phyloP scores from a whole-genome alignment of 2,329 filamentous ascomycete species.

The Penicillium sp. region DNA sequence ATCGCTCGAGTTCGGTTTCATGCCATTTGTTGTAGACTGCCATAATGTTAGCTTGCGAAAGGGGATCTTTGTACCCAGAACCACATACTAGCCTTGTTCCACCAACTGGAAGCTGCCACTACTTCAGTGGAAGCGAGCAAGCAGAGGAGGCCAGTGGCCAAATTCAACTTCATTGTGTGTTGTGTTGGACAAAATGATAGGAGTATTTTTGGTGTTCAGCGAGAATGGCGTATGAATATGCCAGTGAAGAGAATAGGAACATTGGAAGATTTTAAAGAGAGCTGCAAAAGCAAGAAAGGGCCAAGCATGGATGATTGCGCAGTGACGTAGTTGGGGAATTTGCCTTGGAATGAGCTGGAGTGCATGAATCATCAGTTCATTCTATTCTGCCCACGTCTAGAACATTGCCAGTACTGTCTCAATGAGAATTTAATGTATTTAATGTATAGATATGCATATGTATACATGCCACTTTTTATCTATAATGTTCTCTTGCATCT shows the following conservation, averaged over 20 bases:
- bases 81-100: conserved; percentile 74
- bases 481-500: background rate
- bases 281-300: conserved; percentile 9
- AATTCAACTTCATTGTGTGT: conserved; percentile 70
- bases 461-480: background rate
- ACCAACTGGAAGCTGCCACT: conserved; percentile 75
- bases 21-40: conserved; percentile 98
- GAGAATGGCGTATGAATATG: conserved; percentile 3
- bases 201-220: background rate
- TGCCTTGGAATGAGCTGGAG: conserved; percentile 14
- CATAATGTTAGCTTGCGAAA: conserved; percentile 3
- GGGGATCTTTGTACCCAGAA: background rate
- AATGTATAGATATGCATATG: background rate
- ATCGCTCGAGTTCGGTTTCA: conserved; percentile 93
- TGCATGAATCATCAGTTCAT: conserved; percentile 27
- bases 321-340: conserved; percentile 35
- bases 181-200: background rate
- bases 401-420: background rate
- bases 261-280: conserved; percentile 6
- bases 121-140: conserved; percentile 66
- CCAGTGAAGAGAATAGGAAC: background rate
- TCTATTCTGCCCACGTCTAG: background rate
- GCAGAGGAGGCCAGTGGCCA: conserved; percentile 67
- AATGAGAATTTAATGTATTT: background rate
- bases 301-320: conserved; percentile 28